Conservation (phyloP, 2,329 filamentous ascomycete genomes). For the Alternaria gansuensis region DNA sequence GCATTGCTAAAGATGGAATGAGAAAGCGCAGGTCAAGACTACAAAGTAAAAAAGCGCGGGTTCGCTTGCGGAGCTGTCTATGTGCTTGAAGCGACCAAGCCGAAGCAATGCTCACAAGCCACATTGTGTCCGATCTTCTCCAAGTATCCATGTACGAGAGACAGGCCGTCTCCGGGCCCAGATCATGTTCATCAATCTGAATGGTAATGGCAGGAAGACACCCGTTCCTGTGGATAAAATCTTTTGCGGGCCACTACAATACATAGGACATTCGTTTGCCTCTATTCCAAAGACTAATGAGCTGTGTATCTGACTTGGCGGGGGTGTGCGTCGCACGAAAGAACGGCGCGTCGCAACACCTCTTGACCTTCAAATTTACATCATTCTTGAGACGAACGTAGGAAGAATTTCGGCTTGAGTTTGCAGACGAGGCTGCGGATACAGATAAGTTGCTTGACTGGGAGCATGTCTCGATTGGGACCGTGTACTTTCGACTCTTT, state of each 20-base stretch:
- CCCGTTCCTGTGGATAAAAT: slow-evolving; percentile 27
- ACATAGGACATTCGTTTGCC: slow-evolving; percentile 35
- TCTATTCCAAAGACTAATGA: slow-evolving; percentile 39
- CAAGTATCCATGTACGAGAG: background rate
- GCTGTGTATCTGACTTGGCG: slow-evolving; percentile 31
- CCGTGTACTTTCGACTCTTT: slow-evolving; percentile 23
- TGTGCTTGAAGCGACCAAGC: slow-evolving; percentile 40
- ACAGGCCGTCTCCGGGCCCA: slow-evolving; percentile 40
- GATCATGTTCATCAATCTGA: slow-evolving; percentile 36
- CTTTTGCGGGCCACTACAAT: slow-evolving; percentile 32
- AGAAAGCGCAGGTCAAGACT: slow-evolving; percentile 18
- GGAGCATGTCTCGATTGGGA: slow-evolving; percentile 8
- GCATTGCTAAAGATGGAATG: slow-evolving; percentile 26
- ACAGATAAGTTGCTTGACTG: slow-evolving; percentile 17
- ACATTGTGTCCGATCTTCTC: slow-evolving; percentile 45
- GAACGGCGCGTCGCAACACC: background rate
- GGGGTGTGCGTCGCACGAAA: slow-evolving; percentile 24
- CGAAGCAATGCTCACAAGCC: slow-evolving; percentile 38
- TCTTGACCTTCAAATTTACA: background rate
- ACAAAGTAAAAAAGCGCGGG: background rate
- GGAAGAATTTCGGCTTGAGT: slow-evolving; percentile 38
- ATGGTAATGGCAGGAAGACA: slow-evolving; percentile 7
- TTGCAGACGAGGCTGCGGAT: slow-evolving; percentile 16
- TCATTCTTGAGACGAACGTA: slow-evolving; percentile 20
- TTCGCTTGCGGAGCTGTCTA: slow-evolving; percentile 32